Evolutionary conservation across 139 green algal species (phyloP), one percentile per base, ranked within the genome.

Genomic region (Marvania coccoides): DNA sequence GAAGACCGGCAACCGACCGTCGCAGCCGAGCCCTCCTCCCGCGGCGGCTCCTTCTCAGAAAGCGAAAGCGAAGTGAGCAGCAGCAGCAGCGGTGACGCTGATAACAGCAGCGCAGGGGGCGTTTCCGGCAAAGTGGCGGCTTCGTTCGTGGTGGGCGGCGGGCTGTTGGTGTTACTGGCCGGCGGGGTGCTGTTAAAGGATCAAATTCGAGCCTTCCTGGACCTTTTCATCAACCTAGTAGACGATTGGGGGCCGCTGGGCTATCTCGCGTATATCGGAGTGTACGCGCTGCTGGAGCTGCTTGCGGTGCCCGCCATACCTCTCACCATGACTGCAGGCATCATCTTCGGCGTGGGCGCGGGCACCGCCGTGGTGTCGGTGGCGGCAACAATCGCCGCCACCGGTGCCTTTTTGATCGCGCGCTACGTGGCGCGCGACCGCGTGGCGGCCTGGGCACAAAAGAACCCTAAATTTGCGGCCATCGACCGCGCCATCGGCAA

Each of bases 321-420:
- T 0, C 70, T 97, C 12, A 96, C 91, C 1, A 93, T 97, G 85
- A 89, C 88, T 0, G 85, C 90, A 5, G 90, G 90, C 12, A 78
- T 76, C 23, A 85, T 96, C 48, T 98, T 98, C 51, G 92, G 91
- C 13, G 53, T 87, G 13, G 39, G 81, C 2, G 66, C 79, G 0
- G 93, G 91, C 9, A 90, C 82, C 7, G 54, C 78, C 33, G 72
- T 97, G 5, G 84, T 93, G 0, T 92, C 84, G 3, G n/a, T 88
- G 5, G 76, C 83, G 6, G 73, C 80, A 1, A 95, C 90, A 1
- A 19, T 82, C 0, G 92, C 92, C 4, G 88, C 87, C 6, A 87
- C 85, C 5, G 81, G 85, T 5, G 73, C 91, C 1, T 99, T 98
- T 70, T 78, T 97, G 24, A 97, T 99, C 13, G 82, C 94, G 7